A percentile compares a stretch with the other conserved stretches of the same genome.
Evolutionary conservation across 805 yeast species (phyloP).

Genomic region (Grigorovia humatica): DNA sequence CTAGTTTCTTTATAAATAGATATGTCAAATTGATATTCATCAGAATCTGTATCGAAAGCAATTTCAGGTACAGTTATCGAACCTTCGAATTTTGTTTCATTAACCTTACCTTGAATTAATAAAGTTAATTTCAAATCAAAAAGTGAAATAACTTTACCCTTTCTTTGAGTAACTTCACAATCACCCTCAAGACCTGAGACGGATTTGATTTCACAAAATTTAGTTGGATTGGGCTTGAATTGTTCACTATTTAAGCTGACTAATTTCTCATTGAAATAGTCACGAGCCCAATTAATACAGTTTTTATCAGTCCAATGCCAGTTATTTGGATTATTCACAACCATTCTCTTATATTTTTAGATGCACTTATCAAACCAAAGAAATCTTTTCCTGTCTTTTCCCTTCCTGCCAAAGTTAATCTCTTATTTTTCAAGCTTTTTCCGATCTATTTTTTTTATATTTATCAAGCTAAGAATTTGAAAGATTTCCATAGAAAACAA

Average conservation of each 20-base stretch:
- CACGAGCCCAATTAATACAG: slow-evolving; percentile 83
- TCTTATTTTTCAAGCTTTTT: no score
- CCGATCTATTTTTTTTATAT: not conserved
- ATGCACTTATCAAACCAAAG: not conserved
- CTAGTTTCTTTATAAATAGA: slow-evolving; percentile 47
- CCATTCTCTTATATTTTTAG: slow-evolving; percentile 42
- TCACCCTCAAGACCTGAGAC: slow-evolving; percentile 70
- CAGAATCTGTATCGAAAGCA: slow-evolving; percentile 81
- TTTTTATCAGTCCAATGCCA: slow-evolving; percentile 99
- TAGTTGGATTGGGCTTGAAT: slow-evolving; percentile 7
- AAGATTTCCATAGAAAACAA: not conserved
- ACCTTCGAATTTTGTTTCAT: slow-evolving; percentile 45
- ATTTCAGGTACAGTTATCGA: slow-evolving; percentile 80
- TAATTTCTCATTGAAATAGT: slow-evolving; percentile 57
- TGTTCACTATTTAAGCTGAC: slow-evolving; percentile 35
- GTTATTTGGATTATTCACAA: slow-evolving; percentile 91
- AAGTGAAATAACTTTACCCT: slow-evolving; percentile 88
- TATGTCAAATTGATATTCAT: slow-evolving; percentile 78
- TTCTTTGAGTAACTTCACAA: slow-evolving; percentile 92
- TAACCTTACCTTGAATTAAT: slow-evolving; percentile 41
- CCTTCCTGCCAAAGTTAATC: no score
- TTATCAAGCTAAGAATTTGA: not conserved
- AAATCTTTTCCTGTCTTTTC: no score
- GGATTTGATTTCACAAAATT: slow-evolving; percentile 27
- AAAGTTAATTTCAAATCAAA: slow-evolving; percentile 70